Conservation (phyloP, 2,329 filamentous ascomycete species). For the Xylogone sp. region DNA sequence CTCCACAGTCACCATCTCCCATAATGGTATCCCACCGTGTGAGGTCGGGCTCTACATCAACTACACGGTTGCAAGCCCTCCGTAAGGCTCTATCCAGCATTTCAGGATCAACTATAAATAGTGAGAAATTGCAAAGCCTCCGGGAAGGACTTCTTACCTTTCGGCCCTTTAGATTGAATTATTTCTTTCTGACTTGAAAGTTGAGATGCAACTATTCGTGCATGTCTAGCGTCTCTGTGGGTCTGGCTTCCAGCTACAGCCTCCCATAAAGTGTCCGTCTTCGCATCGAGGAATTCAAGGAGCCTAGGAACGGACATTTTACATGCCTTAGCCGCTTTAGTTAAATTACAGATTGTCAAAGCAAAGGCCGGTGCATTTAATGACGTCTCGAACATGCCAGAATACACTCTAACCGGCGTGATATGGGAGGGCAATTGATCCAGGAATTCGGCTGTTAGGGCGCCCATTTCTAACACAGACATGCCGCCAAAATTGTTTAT, state of each 20-base stretch:
- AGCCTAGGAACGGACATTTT: conserved; percentile 30
- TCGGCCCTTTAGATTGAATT: background rate
- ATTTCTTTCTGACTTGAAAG: background rate
- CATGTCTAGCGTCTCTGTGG: conserved; percentile 37
- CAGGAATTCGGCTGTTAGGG: conserved; percentile 39
- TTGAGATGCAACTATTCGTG: conserved; percentile 28
- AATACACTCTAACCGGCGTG: conserved; percentile 41
- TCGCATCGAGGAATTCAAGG: conserved; percentile 43
- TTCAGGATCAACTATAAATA: conserved; percentile 21
- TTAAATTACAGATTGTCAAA: conserved; percentile 50
- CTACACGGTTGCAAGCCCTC: conserved; percentile 29
- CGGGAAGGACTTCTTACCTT: background rate
- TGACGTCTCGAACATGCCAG: conserved; percentile 46
- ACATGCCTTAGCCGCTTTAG: conserved; percentile 25
- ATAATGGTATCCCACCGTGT: conserved; percentile 31
- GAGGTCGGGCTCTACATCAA: conserved; percentile 28
- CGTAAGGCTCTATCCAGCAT: conserved; percentile 24
- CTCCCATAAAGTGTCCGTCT: conserved; percentile 38
- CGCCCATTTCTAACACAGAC: conserved; percentile 53
- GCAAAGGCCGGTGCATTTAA: conserved; percentile 54
- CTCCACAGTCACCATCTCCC: conserved; percentile 30
- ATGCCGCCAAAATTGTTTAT: conserved; percentile 59
- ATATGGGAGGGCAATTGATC: conserved; percentile 34
- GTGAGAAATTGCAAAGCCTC: background rate
- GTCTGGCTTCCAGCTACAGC: background rate